Conservation (phyloP, 2,329 filamentous ascomycete genomes). For the Sporothrix phasma region DNA sequence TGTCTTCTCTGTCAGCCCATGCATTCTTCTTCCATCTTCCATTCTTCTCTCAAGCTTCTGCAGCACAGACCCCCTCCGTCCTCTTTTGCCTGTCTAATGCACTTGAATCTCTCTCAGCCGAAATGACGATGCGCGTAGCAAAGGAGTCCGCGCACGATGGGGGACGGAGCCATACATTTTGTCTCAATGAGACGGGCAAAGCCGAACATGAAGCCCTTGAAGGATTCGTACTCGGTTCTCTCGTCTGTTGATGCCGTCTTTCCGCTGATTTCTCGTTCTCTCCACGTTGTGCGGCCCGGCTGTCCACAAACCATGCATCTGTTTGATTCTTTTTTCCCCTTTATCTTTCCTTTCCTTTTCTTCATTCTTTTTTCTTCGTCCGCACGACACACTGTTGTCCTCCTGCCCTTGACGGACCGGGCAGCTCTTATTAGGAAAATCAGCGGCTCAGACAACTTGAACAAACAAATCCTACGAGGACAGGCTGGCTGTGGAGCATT, state of each 20-base stretch:
- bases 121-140: no score
- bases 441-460: background rate
- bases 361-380: background rate
- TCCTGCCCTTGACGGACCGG: no score
- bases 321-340: no score
- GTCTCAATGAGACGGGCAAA: background rate
- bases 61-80: background rate
- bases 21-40: background rate
- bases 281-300: no score
- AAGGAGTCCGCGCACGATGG: background rate
- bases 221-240: no score
- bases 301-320: no score
- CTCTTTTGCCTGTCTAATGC: conserved; percentile 7
- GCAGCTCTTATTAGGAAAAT: no score
- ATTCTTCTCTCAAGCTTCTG: background rate
- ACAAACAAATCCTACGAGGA: conserved; percentile 3
- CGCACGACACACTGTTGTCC: no score
- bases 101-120: conserved; percentile 6
- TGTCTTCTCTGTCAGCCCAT: background rate
- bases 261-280: background rate
- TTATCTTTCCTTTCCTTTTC: background rate
- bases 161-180: background rate
- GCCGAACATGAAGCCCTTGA: background rate
- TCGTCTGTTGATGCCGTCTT: background rate
- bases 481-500: background rate